phyloP scores from a whole-genome alignment of 2,329 filamentous ascomycete species.

The Gaeumannomyces sp. region DNA sequence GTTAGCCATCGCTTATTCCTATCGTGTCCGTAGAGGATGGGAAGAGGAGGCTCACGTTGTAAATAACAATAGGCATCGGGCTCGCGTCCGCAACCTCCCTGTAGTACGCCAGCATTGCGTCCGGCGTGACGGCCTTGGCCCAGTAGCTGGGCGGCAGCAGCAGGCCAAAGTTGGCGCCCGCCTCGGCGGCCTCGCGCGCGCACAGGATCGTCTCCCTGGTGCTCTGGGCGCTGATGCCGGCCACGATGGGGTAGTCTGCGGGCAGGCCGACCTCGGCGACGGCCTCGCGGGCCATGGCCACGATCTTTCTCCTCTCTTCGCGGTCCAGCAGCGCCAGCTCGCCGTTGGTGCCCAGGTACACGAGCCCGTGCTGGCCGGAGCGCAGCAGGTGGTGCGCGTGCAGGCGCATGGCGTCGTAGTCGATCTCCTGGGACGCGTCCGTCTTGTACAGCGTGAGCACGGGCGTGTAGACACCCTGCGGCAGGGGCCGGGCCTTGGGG shows the following conservation, averaged over 20 bases:
- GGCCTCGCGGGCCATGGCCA: constrained; percentile 31
- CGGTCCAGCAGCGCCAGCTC: constrained; percentile 36
- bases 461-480: constrained; percentile 39
- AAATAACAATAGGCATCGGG: constrained; percentile 46
- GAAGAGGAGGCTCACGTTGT: constrained; percentile 53
- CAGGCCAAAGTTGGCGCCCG: constrained; percentile 32
- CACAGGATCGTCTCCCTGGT: constrained; percentile 28
- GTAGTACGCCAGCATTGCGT: constrained; percentile 29
- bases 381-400: constrained; percentile 35
- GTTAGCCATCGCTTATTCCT: too few relatives aligned
- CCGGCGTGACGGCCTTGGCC: constrained; percentile 28
- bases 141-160: constrained; percentile 34
- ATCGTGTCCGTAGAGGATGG: too few relatives aligned
- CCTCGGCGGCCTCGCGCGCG: constrained; percentile 28
- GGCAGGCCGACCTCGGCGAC: constrained; percentile 24
- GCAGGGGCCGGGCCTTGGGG: constrained; percentile 31
- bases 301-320: constrained; percentile 34
- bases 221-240: constrained; percentile 34
- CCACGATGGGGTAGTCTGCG: constrained; percentile 34
- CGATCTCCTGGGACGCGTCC: constrained; percentile 32
- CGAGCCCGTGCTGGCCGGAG: constrained; percentile 38
- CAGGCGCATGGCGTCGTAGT: constrained; percentile 37
- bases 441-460: constrained; percentile 40
- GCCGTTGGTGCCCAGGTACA: constrained; percentile 41
- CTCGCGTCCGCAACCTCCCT: constrained; percentile 29